Percentiles rank a stretch among this genome's conserved stretches.
Conservation (phyloP, 805 yeast genomes). For the Brettanomyces anomalus region DNA sequence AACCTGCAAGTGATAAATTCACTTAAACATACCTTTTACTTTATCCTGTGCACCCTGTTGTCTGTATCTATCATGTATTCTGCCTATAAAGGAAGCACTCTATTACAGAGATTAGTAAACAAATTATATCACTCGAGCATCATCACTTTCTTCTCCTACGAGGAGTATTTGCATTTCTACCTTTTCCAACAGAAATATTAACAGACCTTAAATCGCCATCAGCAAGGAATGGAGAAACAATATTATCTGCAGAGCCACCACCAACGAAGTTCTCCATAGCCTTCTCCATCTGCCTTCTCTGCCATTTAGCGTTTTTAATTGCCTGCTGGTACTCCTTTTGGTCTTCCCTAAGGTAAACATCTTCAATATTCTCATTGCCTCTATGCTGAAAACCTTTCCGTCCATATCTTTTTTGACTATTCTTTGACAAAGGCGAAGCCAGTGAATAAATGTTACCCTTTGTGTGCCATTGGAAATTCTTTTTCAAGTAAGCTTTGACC, state of each 20-base stretch:
- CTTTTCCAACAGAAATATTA: slow-evolving; percentile 76
- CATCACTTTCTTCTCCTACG: slow-evolving; percentile 25
- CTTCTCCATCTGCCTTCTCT: slow-evolving; percentile 77
- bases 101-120: too few species aligned
- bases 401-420: slow-evolving; percentile 61
- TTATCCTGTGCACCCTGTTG: too few species aligned
- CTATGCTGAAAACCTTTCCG: slow-evolving; percentile 74
- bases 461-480: slow-evolving; percentile 88
- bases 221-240: slow-evolving; percentile 77
- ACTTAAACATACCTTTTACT: too few species aligned
- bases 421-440: slow-evolving; percentile 82
- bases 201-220: slow-evolving; percentile 47
- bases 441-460: slow-evolving; percentile 77
- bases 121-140: background rate
- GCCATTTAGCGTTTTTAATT: slow-evolving; percentile 81
- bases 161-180: slow-evolving; percentile 70
- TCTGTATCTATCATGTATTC: too few species aligned
- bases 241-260: slow-evolving; percentile 85
- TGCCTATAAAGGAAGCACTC: too few species aligned
- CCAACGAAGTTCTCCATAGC: slow-evolving; percentile 84
- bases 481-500: slow-evolving; percentile 79
- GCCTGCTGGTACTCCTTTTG: slow-evolving; percentile 91
- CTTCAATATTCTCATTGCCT: slow-evolving; percentile 42
- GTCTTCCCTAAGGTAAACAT: slow-evolving; percentile 72
- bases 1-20: too few species aligned